Evolutionary conservation across 106 monocot species (phyloP).

Genomic region (Allium sativum): DNA sequence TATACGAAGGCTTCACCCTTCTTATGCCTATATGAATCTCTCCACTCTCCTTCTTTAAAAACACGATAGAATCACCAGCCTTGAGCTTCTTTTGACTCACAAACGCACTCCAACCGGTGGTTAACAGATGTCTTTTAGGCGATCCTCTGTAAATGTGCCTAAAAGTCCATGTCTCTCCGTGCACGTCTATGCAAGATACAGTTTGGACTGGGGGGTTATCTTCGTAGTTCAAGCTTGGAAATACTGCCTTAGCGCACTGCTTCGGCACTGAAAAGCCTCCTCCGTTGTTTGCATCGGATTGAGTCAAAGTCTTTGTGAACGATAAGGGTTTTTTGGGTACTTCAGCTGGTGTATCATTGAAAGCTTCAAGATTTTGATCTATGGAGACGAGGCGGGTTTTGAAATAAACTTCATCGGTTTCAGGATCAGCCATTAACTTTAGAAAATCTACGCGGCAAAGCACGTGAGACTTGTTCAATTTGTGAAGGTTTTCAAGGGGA

Average conservation of each 20-base stretch:
- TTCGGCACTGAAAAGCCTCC: slow-evolving; percentile 60
- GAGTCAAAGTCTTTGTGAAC: slow-evolving; percentile 38
- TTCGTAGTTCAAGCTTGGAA: slow-evolving; percentile 31
- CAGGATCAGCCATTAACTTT: slow-evolving; percentile 15
- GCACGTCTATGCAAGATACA: slow-evolving; percentile 22
- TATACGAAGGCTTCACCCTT: background rate
- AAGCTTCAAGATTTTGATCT: background rate
- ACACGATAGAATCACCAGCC: slow-evolving; percentile 47
- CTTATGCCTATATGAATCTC: slow-evolving; percentile 35
- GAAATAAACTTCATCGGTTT: slow-evolving; percentile 28
- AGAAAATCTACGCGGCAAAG: slow-evolving; percentile 19
- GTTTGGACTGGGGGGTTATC: slow-evolving; percentile 30
- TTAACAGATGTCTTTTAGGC: slow-evolving; percentile 43
- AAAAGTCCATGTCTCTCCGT: slow-evolving; percentile 36
- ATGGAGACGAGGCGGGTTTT: slow-evolving; percentile 10
- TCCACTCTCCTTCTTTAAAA: slow-evolving; percentile 12
- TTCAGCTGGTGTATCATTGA: background rate
- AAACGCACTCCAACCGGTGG: slow-evolving; percentile 68
- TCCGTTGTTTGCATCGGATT: slow-evolving; percentile 60
- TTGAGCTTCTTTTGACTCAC: slow-evolving; percentile 53
- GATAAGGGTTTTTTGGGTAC: background rate
- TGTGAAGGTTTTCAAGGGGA: slow-evolving; percentile 9
- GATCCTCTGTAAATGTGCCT: slow-evolving; percentile 56
- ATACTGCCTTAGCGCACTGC: slow-evolving; percentile 34
- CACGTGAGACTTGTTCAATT: background rate